Conservation (phyloP, 2,329 filamentous ascomycete genomes). For the Fusarium subglutinans region DNA sequence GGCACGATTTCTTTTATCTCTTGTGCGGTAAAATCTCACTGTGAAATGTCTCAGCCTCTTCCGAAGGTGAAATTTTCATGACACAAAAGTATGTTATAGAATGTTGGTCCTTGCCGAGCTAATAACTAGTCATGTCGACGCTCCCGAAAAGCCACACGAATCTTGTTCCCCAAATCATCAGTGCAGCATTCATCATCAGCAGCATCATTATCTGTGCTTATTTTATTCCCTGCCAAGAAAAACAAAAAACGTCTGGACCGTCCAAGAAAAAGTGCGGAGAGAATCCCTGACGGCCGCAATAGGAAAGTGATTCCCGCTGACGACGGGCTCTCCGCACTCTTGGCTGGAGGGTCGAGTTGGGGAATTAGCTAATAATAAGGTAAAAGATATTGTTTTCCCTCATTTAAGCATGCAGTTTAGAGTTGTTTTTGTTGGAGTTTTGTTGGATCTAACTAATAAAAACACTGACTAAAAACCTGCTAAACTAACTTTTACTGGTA, state of each 20-base stretch:
- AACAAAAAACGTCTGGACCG: neutral
- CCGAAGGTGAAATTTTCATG: slow-evolving; percentile 11
- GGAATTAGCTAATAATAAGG: slow-evolving; percentile 38
- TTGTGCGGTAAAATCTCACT: neutral
- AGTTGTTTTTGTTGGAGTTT: slow-evolving; percentile 8
- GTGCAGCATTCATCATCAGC: neutral
- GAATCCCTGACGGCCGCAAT: neutral
- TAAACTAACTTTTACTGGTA: neutral
- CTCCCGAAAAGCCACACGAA: neutral
- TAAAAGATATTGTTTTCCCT: slow-evolving; percentile 21
- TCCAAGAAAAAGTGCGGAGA: slow-evolving; percentile 8
- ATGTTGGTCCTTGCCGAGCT: neutral
- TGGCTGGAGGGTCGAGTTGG: slow-evolving; percentile 21
- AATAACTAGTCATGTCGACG: slow-evolving; percentile 11
- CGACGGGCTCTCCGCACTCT: slow-evolving; percentile 23
- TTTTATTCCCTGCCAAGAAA: slow-evolving; percentile 5
- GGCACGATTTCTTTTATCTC: neutral
- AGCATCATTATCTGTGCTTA: neutral
- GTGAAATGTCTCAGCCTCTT: slow-evolving; percentile 4
- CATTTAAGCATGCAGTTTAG: slow-evolving; percentile 28
- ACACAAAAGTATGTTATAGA: slow-evolving; percentile 3
- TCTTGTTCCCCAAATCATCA: neutral
- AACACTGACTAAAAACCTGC: slow-evolving; percentile 21
- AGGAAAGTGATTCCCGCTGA: slow-evolving; percentile 15
- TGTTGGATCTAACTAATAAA: slow-evolving; percentile 6